phyloP scores from a whole-genome alignment of 2,329 filamentous ascomycete species.

The Aspergillus costaricaensis region DNA sequence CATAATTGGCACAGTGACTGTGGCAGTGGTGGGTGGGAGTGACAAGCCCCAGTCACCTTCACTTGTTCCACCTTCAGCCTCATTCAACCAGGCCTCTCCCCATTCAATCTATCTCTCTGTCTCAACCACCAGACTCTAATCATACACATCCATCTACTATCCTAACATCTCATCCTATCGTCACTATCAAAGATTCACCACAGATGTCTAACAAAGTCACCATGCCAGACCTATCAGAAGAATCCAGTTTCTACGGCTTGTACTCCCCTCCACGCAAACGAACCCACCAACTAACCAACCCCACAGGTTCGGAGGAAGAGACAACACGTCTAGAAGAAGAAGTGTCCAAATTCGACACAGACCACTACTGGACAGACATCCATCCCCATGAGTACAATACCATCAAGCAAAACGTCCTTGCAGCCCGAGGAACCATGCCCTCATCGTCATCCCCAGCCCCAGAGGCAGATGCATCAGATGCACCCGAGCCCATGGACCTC shows the following conservation, averaged over 20 bases:
- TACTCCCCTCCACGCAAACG: neutral
- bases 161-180: neutral
- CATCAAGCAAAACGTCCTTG: constrained; percentile 17
- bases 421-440: constrained; percentile 19
- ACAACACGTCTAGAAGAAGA: constrained; percentile 53
- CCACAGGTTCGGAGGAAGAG: constrained; percentile 58
- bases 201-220: neutral
- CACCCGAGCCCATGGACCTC: too few relatives aligned
- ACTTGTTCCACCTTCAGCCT: too few relatives aligned
- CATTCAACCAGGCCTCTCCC: neutral
- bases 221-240: constrained; percentile 36
- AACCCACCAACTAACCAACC: neutral
- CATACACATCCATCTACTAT: neutral
- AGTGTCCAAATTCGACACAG: constrained; percentile 54
- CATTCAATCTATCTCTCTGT: neutral
- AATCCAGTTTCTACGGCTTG: constrained; percentile 48
- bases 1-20: too few relatives aligned
- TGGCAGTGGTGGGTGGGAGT: too few relatives aligned
- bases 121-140: neutral
- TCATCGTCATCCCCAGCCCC: constrained; percentile 30
- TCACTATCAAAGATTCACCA: too few relatives aligned
- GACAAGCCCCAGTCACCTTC: too few relatives aligned
- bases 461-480: too few relatives aligned
- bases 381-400: constrained; percentile 26
- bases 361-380: constrained; percentile 50